phyloP scores from a whole-genome alignment of 2,329 filamentous ascomycete species.

The Akanthomyces dipterigenus region DNA sequence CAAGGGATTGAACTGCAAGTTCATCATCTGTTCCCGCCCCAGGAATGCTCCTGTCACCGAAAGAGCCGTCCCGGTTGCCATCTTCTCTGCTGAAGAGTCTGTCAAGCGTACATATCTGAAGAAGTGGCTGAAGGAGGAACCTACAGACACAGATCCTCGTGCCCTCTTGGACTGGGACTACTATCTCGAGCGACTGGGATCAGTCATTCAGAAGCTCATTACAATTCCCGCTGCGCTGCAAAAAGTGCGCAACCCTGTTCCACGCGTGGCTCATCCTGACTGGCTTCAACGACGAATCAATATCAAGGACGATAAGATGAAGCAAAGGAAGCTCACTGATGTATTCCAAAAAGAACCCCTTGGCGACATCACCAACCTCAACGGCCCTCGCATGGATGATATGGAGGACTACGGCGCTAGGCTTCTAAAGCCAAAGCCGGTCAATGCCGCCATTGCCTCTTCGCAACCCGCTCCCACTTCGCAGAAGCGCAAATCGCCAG shows the following conservation, averaged over 20 bases:
- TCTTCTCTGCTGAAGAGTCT: conserved; percentile 87
- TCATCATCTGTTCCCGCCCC: conserved; percentile 88
- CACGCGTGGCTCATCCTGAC: conserved; percentile 86
- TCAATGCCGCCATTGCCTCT: conserved; percentile 47
- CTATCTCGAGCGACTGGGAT: conserved; percentile 90
- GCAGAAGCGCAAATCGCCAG: conserved; percentile 69
- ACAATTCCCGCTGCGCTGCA: conserved; percentile 96
- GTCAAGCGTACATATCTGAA: conserved; percentile 85
- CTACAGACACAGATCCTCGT: conserved; percentile 81
- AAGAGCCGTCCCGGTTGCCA: conserved; percentile 87
- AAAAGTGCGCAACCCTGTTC: conserved; percentile 90
- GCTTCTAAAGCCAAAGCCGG: conserved; percentile 57
- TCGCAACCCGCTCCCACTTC: conserved; percentile 42
- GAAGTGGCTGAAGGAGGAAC: conserved; percentile 95
- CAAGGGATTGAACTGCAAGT: conserved; percentile 98
- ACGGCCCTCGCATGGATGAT: conserved; percentile 51
- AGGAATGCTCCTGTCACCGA: conserved; percentile 90
- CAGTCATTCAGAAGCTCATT: conserved; percentile 97
- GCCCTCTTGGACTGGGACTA: conserved; percentile 94
- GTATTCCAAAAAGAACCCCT: conserved; percentile 69
- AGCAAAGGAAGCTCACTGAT: conserved; percentile 98
- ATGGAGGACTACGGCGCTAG: conserved; percentile 76
- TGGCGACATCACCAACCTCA: conserved; percentile 64
- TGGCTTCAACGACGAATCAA: conserved; percentile 94
- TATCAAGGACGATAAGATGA: conserved; percentile 92